Percentiles rank a stretch among this genome's conserved stretches.
phyloP scores from a whole-genome alignment of 2,329 filamentous ascomycete species.

The Cercospora citrullina region DNA sequence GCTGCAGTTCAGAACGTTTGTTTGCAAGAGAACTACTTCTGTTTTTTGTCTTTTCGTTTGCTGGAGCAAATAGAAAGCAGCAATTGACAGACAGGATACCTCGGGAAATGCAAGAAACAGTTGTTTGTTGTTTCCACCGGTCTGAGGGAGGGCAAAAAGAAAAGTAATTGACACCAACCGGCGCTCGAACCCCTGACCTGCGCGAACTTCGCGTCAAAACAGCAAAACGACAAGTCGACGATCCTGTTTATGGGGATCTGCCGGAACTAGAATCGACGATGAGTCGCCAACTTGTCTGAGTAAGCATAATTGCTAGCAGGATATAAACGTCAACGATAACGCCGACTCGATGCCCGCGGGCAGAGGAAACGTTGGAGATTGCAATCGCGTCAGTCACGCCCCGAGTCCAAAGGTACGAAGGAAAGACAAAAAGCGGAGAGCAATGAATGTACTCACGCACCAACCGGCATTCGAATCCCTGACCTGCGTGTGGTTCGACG shows the following conservation, averaged over 20 bases:
- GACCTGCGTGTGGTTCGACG: background rate
- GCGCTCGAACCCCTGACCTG: background rate
- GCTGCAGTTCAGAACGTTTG: background rate
- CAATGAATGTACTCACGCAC: background rate
- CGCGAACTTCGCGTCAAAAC: background rate
- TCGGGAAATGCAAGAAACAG: too few relatives aligned
- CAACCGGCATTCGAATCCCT: background rate
- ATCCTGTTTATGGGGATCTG: background rate
- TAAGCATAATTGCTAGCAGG: background rate
- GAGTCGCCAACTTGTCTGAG: background rate
- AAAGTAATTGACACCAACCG: background rate
- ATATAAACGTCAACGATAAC: background rate
- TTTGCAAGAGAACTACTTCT: background rate
- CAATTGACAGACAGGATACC: background rate
- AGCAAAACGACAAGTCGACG: background rate
- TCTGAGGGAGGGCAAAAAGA: background rate
- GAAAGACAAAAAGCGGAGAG: background rate
- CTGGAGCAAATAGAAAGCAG: background rate
- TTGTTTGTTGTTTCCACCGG: background rate
- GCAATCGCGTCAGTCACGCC: background rate
- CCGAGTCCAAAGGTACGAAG: background rate
- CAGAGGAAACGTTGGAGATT: background rate
- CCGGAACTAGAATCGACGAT: background rate
- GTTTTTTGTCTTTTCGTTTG: background rate
- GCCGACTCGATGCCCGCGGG: too few relatives aligned